Conservation (phyloP, 2,329 filamentous ascomycete species). For the Colletotrichum aenigma region DNA sequence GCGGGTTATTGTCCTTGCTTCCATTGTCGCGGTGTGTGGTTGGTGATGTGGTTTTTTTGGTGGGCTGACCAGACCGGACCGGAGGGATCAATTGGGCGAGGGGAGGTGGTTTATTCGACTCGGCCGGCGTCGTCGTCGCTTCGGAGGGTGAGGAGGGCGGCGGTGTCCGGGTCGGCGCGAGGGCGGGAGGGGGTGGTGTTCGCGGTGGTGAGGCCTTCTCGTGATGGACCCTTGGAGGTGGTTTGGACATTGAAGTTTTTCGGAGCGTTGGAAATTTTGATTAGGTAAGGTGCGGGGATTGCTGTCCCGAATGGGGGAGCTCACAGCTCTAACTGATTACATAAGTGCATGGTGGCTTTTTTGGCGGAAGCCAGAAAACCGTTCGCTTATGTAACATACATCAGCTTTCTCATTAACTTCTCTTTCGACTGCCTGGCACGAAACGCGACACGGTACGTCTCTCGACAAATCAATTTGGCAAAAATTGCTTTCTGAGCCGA, state of each 20-base stretch:
- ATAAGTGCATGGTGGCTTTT: not conserved
- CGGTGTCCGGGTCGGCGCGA: not conserved
- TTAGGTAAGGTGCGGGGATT: slow-evolving; percentile 13
- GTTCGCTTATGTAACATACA: not conserved
- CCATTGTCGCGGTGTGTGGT: slow-evolving; percentile 1
- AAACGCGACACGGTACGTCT: no score
- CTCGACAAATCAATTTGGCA: no score
- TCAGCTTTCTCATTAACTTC: not conserved
- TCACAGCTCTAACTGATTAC: not conserved
- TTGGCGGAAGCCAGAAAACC: not conserved
- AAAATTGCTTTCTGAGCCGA: no score
- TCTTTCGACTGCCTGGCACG: no score
- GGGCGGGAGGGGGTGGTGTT: not conserved
- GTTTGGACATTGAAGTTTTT: slow-evolving; percentile 19
- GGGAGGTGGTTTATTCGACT: not conserved
- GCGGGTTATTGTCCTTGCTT: slow-evolving; percentile 26
- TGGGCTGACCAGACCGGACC: not conserved
- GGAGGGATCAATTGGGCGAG: not conserved
- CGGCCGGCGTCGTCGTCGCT: slow-evolving; percentile 13
- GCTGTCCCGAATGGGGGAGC: not conserved
- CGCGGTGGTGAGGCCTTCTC: not conserved
- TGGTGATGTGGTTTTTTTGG: not conserved
- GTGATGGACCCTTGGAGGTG: not conserved
- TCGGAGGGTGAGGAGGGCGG: not conserved
- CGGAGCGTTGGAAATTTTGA: slow-evolving; percentile 3